A percentile compares a stretch with the other conserved stretches of the same genome.
phyloP scores from a whole-genome alignment of 345 rosid species.

The Sonneratia caseolaris region DNA sequence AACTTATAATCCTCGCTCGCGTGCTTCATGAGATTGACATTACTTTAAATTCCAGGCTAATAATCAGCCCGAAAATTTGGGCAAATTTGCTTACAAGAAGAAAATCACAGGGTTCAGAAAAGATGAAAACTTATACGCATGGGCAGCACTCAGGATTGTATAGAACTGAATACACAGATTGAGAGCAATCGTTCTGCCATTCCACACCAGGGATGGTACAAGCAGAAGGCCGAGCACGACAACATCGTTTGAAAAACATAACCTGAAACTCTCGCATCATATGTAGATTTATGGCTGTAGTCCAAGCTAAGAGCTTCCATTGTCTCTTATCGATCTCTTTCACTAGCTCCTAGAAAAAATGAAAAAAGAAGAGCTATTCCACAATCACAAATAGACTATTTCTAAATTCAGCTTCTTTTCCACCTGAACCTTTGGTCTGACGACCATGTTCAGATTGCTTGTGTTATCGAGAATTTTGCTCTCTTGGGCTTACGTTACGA shows the following conservation, averaged over 20 bases:
- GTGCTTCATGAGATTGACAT: no score
- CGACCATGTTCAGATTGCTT: no score
- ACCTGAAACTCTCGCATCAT: background rate
- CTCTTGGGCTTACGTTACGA: background rate
- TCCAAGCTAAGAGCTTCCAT: background rate
- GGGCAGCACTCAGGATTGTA: conserved; percentile 2
- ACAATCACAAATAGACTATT: no score
- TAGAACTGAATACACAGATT: background rate
- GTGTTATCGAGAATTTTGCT: background rate
- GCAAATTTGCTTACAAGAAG: background rate
- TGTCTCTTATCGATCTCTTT: background rate
- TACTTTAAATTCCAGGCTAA: no score
- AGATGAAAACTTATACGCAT: background rate
- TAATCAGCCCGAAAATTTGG: no score
- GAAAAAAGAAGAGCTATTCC: no score
- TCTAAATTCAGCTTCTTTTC: no score
- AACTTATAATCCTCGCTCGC: no score
- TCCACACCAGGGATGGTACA: conserved; percentile 6
- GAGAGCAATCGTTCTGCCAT: background rate
- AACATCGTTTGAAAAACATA: background rate
- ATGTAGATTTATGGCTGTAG: background rate
- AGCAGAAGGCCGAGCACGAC: background rate
- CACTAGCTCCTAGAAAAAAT: background rate
- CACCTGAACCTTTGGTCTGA: no score
- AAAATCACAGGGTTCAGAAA: background rate